phyloP scores from a whole-genome alignment of 2,329 filamentous ascomycete species.

The Fusarium sp. region DNA sequence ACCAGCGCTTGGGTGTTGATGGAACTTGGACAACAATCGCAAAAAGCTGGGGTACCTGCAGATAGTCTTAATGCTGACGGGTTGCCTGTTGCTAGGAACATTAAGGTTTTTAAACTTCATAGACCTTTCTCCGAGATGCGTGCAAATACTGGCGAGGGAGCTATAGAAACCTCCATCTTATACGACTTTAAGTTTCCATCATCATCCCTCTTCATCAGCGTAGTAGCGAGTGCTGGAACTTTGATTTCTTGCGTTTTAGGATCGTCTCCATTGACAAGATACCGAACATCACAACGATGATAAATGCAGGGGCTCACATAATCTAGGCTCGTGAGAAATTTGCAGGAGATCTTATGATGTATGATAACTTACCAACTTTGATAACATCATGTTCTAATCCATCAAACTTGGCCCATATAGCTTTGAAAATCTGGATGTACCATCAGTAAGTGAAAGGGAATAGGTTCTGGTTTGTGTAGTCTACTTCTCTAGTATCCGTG shows the following conservation, averaged over 20 bases:
- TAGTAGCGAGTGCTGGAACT: background rate
- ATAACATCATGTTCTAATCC: background rate
- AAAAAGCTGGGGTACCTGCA: background rate
- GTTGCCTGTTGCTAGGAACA: background rate
- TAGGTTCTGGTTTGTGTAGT: background rate
- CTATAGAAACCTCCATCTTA: background rate
- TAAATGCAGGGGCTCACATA: constrained; percentile 1
- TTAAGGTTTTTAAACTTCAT: background rate
- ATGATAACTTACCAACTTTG: background rate
- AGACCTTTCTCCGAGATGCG: constrained; percentile 1
- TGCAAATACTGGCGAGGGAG: background rate
- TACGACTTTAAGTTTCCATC: background rate
- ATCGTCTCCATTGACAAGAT: constrained; percentile 1
- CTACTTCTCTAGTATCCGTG: background rate
- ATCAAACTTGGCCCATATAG: background rate
- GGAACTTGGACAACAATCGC: constrained; percentile 24
- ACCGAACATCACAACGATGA: constrained; percentile 3
- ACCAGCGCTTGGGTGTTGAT: constrained; percentile 20
- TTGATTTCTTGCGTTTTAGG: background rate
- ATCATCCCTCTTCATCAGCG: background rate
- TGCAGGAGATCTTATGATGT: accelerated
- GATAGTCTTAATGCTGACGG: background rate
- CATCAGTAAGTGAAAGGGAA: background rate
- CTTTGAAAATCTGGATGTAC: background rate
- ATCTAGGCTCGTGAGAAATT: background rate